These are phyloP conservation scores for Talaromyces adpressus DNA, from an alignment of 495 filamentous ascomycete genomes.

Conservation along the genomic window DNA sequence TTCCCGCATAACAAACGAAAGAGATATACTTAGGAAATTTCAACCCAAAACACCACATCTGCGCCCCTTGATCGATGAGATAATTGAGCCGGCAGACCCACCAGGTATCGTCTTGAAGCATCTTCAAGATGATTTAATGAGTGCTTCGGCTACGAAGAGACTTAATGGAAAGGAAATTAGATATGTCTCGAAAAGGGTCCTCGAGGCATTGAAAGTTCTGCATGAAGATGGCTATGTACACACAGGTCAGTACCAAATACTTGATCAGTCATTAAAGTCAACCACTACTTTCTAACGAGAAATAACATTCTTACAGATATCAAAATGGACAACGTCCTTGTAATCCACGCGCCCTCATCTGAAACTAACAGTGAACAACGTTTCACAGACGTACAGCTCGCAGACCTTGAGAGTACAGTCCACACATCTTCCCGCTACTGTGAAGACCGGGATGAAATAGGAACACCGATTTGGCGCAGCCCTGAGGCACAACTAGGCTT, in stretches of 20 bases:
- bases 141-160: conserved; percentile 23
- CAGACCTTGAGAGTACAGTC: conserved; percentile 27
- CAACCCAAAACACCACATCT: conserved; percentile 22
- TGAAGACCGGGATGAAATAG: conserved; percentile 28
- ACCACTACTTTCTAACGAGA: neutral
- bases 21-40: conserved; percentile 33
- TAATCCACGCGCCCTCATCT: conserved; percentile 21
- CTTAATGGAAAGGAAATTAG: conserved; percentile 34
- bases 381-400: conserved; percentile 31
- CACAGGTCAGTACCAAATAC: conserved; percentile 20
- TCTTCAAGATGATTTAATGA: conserved; percentile 31
- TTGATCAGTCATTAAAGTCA: neutral
- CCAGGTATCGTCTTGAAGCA: conserved; percentile 33
- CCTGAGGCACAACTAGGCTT: conserved; percentile 26
- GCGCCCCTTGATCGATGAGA: conserved; percentile 33
- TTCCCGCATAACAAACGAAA: conserved; percentile 34
- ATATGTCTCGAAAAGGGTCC: conserved; percentile 26
- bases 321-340: conserved; percentile 34
- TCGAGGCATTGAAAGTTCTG: conserved; percentile 28
- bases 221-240: conserved; percentile 34
- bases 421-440: conserved; percentile 23
- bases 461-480: conserved; percentile 25
- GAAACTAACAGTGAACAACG: conserved; percentile 11
- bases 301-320: conserved; percentile 20
- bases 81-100: conserved; percentile 28